These are phyloP conservation scores for Actinomucor elegans DNA, from an alignment of 371 early-diverging fungal genomes.

Conservation along the genomic window DNA sequence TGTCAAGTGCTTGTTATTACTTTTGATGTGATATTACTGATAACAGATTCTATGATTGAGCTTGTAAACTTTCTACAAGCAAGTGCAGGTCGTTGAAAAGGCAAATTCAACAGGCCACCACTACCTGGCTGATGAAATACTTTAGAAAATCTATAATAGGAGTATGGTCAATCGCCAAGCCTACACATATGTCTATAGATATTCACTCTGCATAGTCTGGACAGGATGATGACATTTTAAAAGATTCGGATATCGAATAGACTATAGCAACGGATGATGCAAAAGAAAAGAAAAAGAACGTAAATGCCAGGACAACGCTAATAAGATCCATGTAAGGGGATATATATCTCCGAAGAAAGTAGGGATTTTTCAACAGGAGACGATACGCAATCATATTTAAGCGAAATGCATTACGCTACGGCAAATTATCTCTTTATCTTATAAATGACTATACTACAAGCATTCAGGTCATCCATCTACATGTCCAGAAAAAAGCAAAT, in stretches of 20 bases:
- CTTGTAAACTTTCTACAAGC: conserved; percentile 46
- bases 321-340: conserved; percentile 4
- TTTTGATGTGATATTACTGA: conserved; percentile 38
- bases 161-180: not conserved
- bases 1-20: conserved; percentile 12
- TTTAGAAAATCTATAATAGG: conserved; percentile 21
- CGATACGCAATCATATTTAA: too few relatives aligned
- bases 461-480: too few relatives aligned
- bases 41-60: conserved; percentile 34
- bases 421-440: not conserved
- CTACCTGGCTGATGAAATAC: conserved; percentile 42
- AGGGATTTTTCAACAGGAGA: too few relatives aligned
- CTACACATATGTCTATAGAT: not conserved
- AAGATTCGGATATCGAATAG: not conserved
- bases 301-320: not conserved
- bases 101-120: conserved; percentile 33
- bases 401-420: too few relatives aligned
- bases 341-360: too few relatives aligned
- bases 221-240: conserved; percentile 14
- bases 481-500: too few relatives aligned
- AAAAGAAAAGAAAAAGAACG: conserved; percentile 8
- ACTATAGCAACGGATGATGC: not conserved
- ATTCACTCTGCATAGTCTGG: conserved; percentile 28
- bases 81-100: conserved; percentile 45
- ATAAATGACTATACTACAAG: too few relatives aligned